phyloP scores from a whole-genome alignment of 2,329 filamentous ascomycete species.

The Sclerotinia glacialis region DNA sequence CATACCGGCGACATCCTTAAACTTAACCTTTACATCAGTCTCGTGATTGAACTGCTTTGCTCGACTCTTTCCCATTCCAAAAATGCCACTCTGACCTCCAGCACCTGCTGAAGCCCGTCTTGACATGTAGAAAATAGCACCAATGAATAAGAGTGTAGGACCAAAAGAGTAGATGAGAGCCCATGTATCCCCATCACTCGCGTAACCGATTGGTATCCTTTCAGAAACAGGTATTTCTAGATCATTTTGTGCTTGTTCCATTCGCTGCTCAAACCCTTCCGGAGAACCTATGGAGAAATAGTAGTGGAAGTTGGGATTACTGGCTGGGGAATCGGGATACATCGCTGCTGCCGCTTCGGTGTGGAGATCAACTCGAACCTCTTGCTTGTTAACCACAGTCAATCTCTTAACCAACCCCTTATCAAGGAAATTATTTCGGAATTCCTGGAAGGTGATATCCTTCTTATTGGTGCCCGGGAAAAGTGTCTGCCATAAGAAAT shows the following conservation, averaged over 20 bases:
- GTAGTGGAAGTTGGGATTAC: constrained; percentile 71
- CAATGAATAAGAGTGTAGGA: constrained; percentile 82
- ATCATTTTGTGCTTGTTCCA: constrained; percentile 85
- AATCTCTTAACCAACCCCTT: constrained; percentile 95
- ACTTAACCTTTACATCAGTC: constrained; percentile 94
- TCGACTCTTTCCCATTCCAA: constrained; percentile 92
- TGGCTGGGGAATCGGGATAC: constrained; percentile 73
- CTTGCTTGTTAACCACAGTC: constrained; percentile 71
- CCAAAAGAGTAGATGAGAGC: constrained; percentile 37
- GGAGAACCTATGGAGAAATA: constrained; percentile 95
- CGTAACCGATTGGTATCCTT: constrained; percentile 88
- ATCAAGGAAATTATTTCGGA: constrained; percentile 88
- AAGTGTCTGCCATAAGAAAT: constrained; percentile 61
- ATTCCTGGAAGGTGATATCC: constrained; percentile 98
- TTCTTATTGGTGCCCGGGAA: constrained; percentile 63
- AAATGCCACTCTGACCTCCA: constrained; percentile 73
- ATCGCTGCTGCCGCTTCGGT: constrained; percentile 67
- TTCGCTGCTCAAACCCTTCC: constrained; percentile 83
- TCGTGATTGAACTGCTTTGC: constrained; percentile 98
- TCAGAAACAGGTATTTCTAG: constrained; percentile 83
- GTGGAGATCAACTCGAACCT: constrained; percentile 77
- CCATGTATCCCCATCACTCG: constrained; percentile 73
- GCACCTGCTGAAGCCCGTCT: constrained; percentile 69
- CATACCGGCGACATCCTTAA: constrained; percentile 93
- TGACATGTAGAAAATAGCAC: constrained; percentile 75